Base-by-base conservation (phyloP, 805 yeast genomes). In the Saccharomycopsis sp. region DNA sequence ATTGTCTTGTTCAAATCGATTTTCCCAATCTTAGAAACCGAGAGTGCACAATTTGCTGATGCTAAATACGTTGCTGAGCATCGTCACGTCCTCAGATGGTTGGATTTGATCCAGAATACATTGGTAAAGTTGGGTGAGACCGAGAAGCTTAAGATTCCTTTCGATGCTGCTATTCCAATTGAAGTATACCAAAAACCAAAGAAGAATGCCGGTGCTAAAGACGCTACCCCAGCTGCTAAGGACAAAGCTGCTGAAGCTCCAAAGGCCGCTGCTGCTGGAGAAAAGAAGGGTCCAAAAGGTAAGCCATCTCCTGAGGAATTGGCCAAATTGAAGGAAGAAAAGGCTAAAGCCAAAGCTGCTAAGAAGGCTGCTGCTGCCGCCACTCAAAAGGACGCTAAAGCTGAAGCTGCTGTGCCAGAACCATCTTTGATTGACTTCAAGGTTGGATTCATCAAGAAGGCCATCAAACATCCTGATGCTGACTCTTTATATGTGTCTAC, bases 381-480 rank as follows among this genome's bases (percentile, higher is more conserved):
- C 47, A 77, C 79, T 60, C 80, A 56, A 78, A 85, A 56, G 68
- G 67, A 65, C 29, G 64, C 69, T 63, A 69, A 69, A 53, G 73
- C 73, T 56, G 75, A 69, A 52, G 81, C 77, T 59, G 85, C 78
- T 38, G 86, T 88, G 57, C 86, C 93, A 66, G 78, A 77, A 66
- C 97, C 98, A 59, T 82, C 96, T 19, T 77, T 85, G 79, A 84
- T 94, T 70, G 97, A 92, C 71, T 84, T 94, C 75, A 84, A 96
- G 71, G 97, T 94, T 63, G 99, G 99, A 56, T 90, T 86, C 79
- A 94, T 94, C 69, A 91, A 93, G 77, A 94, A 96, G 78, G 97
- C 97, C 56, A 79, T 89, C 69, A 89, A 89, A 73, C 99, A 94
- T 76, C 99, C 99, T 63, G 93, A 94, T 72, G 99, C 99, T 41